Evolutionary conservation across 139 green algal species (phyloP), one percentile per base, ranked within the genome.

Genomic region (Yamagishiella unicocca): DNA sequence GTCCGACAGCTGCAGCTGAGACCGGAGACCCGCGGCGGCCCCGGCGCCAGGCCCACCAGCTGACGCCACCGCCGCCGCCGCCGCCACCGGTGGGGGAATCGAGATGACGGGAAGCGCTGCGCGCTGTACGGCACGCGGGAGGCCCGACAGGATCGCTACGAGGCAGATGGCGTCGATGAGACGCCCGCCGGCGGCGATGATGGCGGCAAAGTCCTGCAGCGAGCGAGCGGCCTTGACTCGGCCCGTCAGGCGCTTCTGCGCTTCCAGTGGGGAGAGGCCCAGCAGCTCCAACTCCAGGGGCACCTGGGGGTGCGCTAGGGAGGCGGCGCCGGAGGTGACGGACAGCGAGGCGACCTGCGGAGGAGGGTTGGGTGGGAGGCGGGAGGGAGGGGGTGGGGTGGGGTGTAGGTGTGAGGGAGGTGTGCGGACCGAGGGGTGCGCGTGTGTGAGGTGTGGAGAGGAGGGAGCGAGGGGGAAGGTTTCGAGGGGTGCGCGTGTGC

Each of bases 161-260:
- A 89, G 64, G 76, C 64, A 84, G 42, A 85, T 84, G n/a, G 74
- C 22, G n/a, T 89, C 85, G 31, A 89, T 68, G 25, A 87, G 67
- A 45, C 64, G 64, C 24, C 81, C 81, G 31, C 81, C 81, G 21
- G 81, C 81, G 22, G 42, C 19, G 46, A 87, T 37, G 31, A 88
- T 50, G 25, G 75, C 55, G 27, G 42, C 46, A 33, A 85, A 77
- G 45, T 89, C 85, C 27, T 66, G 42, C 29, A 83, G 80, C 4
- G 27, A 81, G 25, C 74, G 76, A 1, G 85, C 85, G 21, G 64
- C 12, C 76, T 89, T 89, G 64, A 89, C 50, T 33, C 75, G 75
- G 4, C 35, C 66, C 6, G 85, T 89, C 17, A 89, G 76, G 14
- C 37, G 46, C 62, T 81, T 81, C 85, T 85, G 70, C 25, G 79